Evolutionary conservation across 768 basidiomycete genomes (phyloP).

Genomic region (Sporobolomyces pararoseus): DNA sequence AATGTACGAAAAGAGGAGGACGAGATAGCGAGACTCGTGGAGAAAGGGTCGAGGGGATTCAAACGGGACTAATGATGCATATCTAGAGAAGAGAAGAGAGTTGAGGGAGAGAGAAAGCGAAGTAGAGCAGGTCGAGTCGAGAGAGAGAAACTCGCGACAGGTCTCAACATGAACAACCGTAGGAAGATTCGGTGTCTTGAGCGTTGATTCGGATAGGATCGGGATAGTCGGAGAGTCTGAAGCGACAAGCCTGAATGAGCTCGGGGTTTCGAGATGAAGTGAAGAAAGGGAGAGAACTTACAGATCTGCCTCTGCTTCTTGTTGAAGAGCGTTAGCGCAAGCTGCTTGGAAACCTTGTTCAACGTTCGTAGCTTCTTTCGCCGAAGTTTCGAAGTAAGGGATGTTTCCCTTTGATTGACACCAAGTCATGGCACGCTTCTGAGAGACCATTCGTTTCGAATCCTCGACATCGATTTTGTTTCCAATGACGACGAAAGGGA

Average conservation of each 20-base stretch:
- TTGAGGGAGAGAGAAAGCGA: not conserved
- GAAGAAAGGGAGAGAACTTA: constrained; percentile 51
- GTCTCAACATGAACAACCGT: constrained; percentile 67
- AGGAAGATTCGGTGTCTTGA: constrained; percentile 86
- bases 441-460: constrained; percentile 94
- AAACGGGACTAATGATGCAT: not conserved
- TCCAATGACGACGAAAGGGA: constrained; percentile 98
- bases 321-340: constrained; percentile 97
- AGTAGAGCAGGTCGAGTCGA: not conserved
- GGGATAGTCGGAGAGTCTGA: constrained; percentile 94
- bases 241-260: not conserved
- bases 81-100: not conserved
- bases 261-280: not conserved
- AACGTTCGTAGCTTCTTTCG: constrained; percentile 99
- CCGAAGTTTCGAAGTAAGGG: constrained; percentile 99
- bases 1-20: too few relatives aligned
- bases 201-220: constrained; percentile 96
- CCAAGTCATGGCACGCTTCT: constrained; percentile 99
- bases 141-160: too few relatives aligned
- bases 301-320: constrained; percentile 95
- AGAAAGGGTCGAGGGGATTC: too few relatives aligned
- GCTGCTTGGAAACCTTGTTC: constrained; percentile 99
- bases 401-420: constrained; percentile 99
- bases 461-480: constrained; percentile 99
- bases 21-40: too few relatives aligned